Evolutionary conservation across 495 filamentous ascomycete genomes (phyloP), one percentile per base, ranked within the genome.

Genomic region (Lophium mytilinum): DNA sequence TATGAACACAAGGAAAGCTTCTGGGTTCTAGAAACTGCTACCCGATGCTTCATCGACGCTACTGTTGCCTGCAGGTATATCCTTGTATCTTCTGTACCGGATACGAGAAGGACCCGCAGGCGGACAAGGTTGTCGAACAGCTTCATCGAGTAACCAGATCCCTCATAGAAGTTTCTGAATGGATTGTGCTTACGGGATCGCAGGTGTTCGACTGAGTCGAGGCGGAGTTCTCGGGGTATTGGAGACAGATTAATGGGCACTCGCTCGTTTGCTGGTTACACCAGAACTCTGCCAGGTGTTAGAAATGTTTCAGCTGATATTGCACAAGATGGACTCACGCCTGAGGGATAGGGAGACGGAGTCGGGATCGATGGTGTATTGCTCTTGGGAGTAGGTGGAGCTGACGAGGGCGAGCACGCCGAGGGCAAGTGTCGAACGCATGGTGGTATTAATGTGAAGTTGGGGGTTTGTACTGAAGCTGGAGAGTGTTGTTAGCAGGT

Each of bases 161-260:
- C 15, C 19, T 1, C 14, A 52, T 40, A 21, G 7, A 30, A 30
- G 43, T 15, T 15, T 15, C 55, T n/a, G 12, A 9, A 24, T 14
- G 34, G 18, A 42, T 37, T 35, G 39, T 36, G 73, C 87, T 69
- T 79, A 92, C 89, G 14, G 85, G 61, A 64, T 88, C 78, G 68
- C 90, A 95, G 33, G 66, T 73, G 71, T 96, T 94, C 15, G 68
- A 59, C 6, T 69, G 60, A 24, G 83, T 80, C 4, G 58, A 58
- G 39, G 75, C 76, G 10, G 76, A 71, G 11, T 80, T 66, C 52
- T 75, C 79, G 19, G 76, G 69, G 24, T 80, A 67, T 64, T 95
- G 87, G 40, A 85, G 73, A 74, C 90, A 96, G 65, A 96, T 82
- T 53, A 89, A 74, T 7, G 87, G 87, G 69, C 89, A 94, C 49